Conservation (phyloP, 2,329 filamentous ascomycete species). For the Epicoccum nigrum region DNA sequence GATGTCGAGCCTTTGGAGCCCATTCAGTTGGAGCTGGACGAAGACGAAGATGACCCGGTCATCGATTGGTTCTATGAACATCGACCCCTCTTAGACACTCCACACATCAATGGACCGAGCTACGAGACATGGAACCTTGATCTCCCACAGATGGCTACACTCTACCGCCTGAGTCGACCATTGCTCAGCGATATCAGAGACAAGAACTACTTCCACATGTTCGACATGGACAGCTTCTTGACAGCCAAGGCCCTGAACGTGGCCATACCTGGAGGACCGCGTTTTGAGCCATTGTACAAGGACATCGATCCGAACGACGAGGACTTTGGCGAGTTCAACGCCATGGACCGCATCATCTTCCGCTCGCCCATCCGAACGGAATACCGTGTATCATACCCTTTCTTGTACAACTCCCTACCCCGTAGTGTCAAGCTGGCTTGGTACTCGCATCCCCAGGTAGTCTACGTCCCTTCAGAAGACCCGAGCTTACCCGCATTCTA, state of each 20-base stretch:
- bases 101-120: conserved; percentile 94
- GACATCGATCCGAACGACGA: conserved; percentile 98
- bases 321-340: conserved; percentile 99
- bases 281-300: conserved; percentile 97
- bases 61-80: conserved; percentile 99
- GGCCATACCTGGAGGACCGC: conserved; percentile 93
- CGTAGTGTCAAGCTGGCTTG: conserved; percentile 91
- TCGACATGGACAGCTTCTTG: conserved; percentile 91
- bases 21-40: conserved; percentile 97
- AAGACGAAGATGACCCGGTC: conserved; percentile 87
- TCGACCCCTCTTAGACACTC: conserved; percentile 84
- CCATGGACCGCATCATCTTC: conserved; percentile 99
- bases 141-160: conserved; percentile 91
- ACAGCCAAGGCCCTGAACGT: conserved; percentile 97
- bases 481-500: conserved; percentile 91
- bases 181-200: conserved; percentile 91
- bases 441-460: conserved; percentile 92
- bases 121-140: conserved; percentile 96
- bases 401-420: conserved; percentile 93
- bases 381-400: conserved; percentile 92
- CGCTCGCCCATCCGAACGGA: conserved; percentile 92
- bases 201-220: conserved; percentile 97
- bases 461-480: conserved; percentile 90
- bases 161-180: conserved; percentile 90
- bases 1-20: conserved; percentile 97